Conservation (phyloP, 768 basidiomycete genomes). For the Boletus sp. region DNA sequence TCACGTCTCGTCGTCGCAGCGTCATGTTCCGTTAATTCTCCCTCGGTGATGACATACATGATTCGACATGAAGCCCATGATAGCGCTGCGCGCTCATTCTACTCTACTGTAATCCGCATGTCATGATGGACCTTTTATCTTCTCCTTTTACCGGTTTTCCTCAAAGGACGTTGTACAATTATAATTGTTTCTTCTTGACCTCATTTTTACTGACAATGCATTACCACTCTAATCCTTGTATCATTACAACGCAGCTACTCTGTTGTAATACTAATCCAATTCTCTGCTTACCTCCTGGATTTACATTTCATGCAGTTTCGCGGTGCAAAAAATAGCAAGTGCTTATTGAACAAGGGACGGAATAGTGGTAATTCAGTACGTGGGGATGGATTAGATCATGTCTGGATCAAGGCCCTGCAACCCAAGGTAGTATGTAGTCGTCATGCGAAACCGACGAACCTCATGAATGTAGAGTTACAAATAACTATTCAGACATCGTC, state of each 20-base stretch:
- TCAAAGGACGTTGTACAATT: slow-evolving; percentile 9
- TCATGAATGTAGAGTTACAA: too few relatives aligned
- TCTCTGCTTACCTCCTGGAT: neutral
- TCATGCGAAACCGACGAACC: too few relatives aligned
- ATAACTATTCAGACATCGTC: too few relatives aligned
- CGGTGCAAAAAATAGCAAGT: neutral
- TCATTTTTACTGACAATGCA: neutral
- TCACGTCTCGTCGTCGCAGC: slow-evolving; percentile 56
- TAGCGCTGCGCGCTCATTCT: slow-evolving; percentile 18
- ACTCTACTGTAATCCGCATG: neutral
- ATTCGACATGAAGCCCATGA: neutral
- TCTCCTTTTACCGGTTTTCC: neutral
- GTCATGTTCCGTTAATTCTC: slow-evolving; percentile 35
- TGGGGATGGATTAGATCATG: neutral
- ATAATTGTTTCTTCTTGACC: neutral
- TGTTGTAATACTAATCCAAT: neutral
- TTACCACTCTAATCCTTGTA: slow-evolving; percentile 12
- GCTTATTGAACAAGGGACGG: neutral
- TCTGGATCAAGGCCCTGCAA: neutral
- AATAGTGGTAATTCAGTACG: neutral
- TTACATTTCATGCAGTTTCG: neutral
- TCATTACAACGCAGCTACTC: neutral
- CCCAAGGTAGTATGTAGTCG: too few relatives aligned
- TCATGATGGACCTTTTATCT: slow-evolving; percentile 2
- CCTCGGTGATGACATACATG: slow-evolving; percentile 17